Percentiles rank a stretch among this genome's conserved stretches.
Evolutionary conservation across 805 yeast genomes (phyloP).

Genomic region (Ogataea pilisensis): DNA sequence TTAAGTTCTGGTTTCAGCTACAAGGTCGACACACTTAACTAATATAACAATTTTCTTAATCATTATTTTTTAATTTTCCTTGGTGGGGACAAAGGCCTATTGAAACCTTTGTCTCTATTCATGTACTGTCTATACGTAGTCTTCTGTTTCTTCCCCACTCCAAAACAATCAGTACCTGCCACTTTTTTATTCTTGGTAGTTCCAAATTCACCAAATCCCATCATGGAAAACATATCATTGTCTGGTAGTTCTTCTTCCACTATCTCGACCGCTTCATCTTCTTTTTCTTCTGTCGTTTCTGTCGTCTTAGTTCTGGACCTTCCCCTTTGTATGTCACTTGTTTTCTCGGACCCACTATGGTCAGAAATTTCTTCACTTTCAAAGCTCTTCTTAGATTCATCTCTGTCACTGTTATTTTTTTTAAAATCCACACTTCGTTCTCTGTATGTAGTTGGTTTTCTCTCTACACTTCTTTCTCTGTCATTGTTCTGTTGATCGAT

Average conservation of each 20-base stretch:
- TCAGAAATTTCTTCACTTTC: too few species aligned
- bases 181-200: slow-evolving; percentile 57
- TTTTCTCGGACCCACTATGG: too few species aligned
- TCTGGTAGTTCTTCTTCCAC: slow-evolving; percentile 16
- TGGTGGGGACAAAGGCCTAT: slow-evolving; percentile 49
- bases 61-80: slow-evolving; percentile 19
- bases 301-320: slow-evolving; percentile 1
- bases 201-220: slow-evolving; percentile 57
- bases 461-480: slow-evolving; percentile 22
- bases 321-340: slow-evolving; percentile 5
- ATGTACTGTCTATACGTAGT: slow-evolving; percentile 56
- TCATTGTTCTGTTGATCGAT: slow-evolving; percentile 1
- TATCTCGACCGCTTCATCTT: not conserved
- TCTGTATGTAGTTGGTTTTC: slow-evolving; percentile 9
- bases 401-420: too few species aligned
- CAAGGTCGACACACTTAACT: too few species aligned
- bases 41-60: too few species aligned
- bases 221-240: slow-evolving; percentile 38
- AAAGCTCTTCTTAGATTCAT: too few species aligned
- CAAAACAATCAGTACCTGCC: slow-evolving; percentile 41
- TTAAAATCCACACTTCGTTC: slow-evolving; percentile 17
- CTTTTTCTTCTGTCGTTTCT: slow-evolving; percentile 1
- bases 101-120: slow-evolving; percentile 54
- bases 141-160: slow-evolving; percentile 34
- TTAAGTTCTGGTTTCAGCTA: too few species aligned